phyloP scores from a whole-genome alignment of 176 grass and related monocot species.

The Rhynchospora tenuis region DNA sequence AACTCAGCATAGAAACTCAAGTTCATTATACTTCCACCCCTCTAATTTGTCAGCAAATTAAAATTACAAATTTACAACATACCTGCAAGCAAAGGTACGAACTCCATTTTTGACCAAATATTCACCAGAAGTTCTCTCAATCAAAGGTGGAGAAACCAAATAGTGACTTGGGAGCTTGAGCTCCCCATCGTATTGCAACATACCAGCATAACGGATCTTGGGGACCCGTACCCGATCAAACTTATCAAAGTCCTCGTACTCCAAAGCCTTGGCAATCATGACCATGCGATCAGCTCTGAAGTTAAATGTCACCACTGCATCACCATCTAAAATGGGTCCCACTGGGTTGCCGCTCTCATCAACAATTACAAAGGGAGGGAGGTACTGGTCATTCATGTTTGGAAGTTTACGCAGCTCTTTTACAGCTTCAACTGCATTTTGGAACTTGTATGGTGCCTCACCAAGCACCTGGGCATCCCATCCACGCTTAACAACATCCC shows the following conservation, averaged over 20 bases:
- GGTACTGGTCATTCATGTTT: conserved; percentile 74
- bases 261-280: conserved; percentile 89
- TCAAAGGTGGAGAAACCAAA: conserved; percentile 89
- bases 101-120: conserved; percentile 97
- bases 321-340: conserved; percentile 86
- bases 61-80: conserved; percentile 32
- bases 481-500: conserved; percentile 89
- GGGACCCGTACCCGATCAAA: conserved; percentile 84
- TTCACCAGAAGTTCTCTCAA: conserved; percentile 95
- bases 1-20: neutral
- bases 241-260: conserved; percentile 87
- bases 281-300: conserved; percentile 97
- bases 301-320: conserved; percentile 93
- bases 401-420: conserved; percentile 70
- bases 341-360: conserved; percentile 78
- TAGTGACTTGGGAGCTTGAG: conserved; percentile 67
- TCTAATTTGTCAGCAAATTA: neutral
- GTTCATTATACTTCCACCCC: neutral
- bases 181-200: conserved; percentile 98
- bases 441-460: conserved; percentile 88
- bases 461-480: conserved; percentile 99
- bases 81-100: conserved; percentile 98
- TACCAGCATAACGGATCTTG: conserved; percentile 86
- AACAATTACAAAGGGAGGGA: conserved; percentile 92
- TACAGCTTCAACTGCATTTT: conserved; percentile 78